Conservation (phyloP, 148 eudicot genomes). For the Gaultheria prostrata region DNA sequence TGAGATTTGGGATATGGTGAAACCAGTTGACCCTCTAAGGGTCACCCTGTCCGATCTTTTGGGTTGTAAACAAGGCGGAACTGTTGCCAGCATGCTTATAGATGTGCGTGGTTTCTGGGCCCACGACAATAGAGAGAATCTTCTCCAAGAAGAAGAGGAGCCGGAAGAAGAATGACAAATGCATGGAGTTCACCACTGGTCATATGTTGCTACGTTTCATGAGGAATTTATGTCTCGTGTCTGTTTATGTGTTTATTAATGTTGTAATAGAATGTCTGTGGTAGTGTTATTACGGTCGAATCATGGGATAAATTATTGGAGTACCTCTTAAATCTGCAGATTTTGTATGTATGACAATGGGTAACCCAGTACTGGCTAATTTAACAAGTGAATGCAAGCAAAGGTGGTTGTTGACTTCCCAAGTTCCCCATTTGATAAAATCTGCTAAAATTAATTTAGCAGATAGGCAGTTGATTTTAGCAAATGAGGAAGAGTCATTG, state of each 20-base stretch:
- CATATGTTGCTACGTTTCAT: neutral
- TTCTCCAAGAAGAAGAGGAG: conserved; percentile 98
- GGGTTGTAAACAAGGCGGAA: conserved; percentile 90
- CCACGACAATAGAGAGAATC: conserved; percentile 96
- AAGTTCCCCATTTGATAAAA: too few relatives aligned
- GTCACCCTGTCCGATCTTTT: conserved; percentile 76
- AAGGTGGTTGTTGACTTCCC: neutral
- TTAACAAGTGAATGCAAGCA: neutral
- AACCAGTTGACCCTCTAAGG: conserved; percentile 78
- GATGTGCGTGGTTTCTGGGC: conserved; percentile 99
- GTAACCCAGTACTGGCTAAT: neutral
- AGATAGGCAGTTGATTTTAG: too few relatives aligned
- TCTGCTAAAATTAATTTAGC: too few relatives aligned
- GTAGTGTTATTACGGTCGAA: conserved; percentile 3
- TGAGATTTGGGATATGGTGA: conserved; percentile 99
- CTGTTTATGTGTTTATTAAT: neutral
- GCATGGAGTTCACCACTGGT: neutral
- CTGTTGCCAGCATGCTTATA: conserved; percentile 98
- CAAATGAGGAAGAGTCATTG: too few relatives aligned
- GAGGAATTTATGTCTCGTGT: neutral
- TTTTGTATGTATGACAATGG: neutral
- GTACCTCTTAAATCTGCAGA: neutral
- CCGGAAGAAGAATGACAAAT: conserved; percentile 73
- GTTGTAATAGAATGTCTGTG: neutral
- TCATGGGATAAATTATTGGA: neutral